Base-by-base conservation (phyloP, 495 filamentous ascomycete genomes). In the Cairneyella variabilis region DNA sequence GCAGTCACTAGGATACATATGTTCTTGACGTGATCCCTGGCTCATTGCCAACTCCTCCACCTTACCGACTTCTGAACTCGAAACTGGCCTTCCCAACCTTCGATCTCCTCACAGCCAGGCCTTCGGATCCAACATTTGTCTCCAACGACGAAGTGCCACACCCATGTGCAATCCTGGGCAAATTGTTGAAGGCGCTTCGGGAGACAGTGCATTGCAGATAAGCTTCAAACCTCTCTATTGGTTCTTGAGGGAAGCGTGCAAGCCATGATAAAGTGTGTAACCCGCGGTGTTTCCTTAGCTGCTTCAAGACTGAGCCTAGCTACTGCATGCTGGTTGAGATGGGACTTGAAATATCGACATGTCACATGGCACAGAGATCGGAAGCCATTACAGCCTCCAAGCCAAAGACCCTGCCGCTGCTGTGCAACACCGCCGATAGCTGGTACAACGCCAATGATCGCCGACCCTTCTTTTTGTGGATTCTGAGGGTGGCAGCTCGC, bases 361-460 rank as follows among this genome's bases (percentile, higher is more conserved):
- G 48, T 57, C 54, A 57, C 48, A 52, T 46, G 54, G 47, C 23
- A 57, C 47, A 52, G n/a, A 57, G 47, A 57, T 57, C 47, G 38
- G 12, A 18, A 47, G 36, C 28, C 50, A 25, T 44, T 10, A 32
- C 53, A 50, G 41, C 54, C 38, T 51, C 46, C 16, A 25, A 52
- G 47, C 54, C 47, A 45, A 39, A 25, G 27, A 27, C 21, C 10
- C n/a, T 47, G 47, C 48, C 54, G 48, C 47, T 57, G 54, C 48
- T 23, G 54, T 57, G 54, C 48, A 34, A 57, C 48, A 16, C 11
- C 25, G 3, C 4, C 0, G 26, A 17, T 26, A 23, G 39, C 39
- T 45, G 14, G 22, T 38, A n/a, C 37, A 38, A n/a, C 16, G 54
- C 25, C 27, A 48, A 27, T 17, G 30, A 3, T 8, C 9, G 7